Evolutionary conservation across 257 asterid species (phyloP).

Genomic region (Solanum tarapatanum): DNA sequence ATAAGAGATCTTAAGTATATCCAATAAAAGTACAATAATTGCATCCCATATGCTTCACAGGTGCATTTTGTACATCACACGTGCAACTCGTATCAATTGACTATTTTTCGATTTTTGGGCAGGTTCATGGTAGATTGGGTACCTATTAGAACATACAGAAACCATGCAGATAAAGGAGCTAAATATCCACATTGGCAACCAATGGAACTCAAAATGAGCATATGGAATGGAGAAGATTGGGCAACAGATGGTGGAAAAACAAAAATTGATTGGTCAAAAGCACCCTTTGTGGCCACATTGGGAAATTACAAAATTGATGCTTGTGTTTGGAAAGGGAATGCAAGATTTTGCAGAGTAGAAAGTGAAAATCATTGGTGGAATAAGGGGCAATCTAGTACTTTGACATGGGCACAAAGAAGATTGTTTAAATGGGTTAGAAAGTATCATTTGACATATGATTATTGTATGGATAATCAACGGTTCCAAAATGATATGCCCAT

Average conservation of each 20-base stretch:
- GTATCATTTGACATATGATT: slow-evolving; percentile 48
- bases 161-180: slow-evolving; percentile 65
- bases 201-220: slow-evolving; percentile 34
- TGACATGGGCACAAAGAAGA: slow-evolving; percentile 54
- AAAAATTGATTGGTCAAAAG: slow-evolving; percentile 56
- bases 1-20: not conserved
- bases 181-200: slow-evolving; percentile 54
- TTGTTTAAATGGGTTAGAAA: slow-evolving; percentile 59
- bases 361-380: slow-evolving; percentile 72
- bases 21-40: too few species aligned
- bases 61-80: too few species aligned
- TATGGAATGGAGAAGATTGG: slow-evolving; percentile 78
- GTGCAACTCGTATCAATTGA: too few species aligned
- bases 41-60: too few species aligned
- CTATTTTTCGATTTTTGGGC: not conserved
- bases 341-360: slow-evolving; percentile 25
- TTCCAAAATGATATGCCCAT: slow-evolving; percentile 49
- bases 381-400: slow-evolving; percentile 19
- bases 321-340: slow-evolving; percentile 55
- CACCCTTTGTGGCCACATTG: slow-evolving; percentile 54
- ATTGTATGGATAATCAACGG: slow-evolving; percentile 56
- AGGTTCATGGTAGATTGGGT: slow-evolving; percentile 93
- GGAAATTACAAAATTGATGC: slow-evolving; percentile 49
- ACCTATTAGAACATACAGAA: slow-evolving; percentile 76
- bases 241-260: slow-evolving; percentile 66